Conservation (phyloP, 768 basidiomycete genomes). For the Lyophyllum semitale region DNA sequence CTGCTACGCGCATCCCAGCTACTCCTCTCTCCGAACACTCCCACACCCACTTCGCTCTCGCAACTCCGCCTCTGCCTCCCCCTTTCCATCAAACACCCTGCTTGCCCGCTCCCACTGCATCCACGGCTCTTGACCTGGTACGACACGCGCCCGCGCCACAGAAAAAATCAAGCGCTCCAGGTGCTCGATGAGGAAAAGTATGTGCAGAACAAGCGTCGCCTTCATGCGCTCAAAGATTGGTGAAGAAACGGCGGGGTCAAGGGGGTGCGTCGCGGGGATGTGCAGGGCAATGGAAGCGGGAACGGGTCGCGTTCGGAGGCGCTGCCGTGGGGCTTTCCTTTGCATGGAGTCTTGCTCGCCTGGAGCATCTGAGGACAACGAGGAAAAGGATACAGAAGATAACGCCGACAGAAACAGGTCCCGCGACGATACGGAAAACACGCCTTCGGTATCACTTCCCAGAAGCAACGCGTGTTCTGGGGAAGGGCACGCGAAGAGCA, state of each 20-base stretch:
- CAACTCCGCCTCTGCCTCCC: neutral
- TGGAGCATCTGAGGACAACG: neutral
- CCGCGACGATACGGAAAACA: constrained; percentile 38
- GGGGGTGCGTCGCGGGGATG: constrained; percentile 20
- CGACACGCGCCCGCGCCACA: constrained; percentile 43
- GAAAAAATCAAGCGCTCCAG: constrained; percentile 43
- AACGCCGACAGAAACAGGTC: constrained; percentile 40
- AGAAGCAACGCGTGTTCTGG: constrained; percentile 42
- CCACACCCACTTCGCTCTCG: neutral
- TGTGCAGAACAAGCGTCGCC: constrained; percentile 22
- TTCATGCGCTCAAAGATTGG: constrained; percentile 10
- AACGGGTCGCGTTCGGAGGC: constrained; percentile 5
- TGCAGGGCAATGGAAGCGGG: constrained; percentile 20
- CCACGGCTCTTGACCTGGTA: constrained; percentile 60
- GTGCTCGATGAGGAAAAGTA: constrained; percentile 28
- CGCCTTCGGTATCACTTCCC: constrained; percentile 35
- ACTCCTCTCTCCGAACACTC: neutral
- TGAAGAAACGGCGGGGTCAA: constrained; percentile 19
- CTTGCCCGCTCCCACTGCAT: constrained; percentile 43
- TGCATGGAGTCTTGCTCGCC: neutral
- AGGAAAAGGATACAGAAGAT: constrained; percentile 8
- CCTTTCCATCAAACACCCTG: neutral
- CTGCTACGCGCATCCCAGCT: neutral
- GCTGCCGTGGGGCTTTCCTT: constrained; percentile 3
- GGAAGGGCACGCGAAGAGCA: constrained; percentile 41